Base-by-base conservation (phyloP, 768 basidiomycete species). In the Agaricus subrufescens region DNA sequence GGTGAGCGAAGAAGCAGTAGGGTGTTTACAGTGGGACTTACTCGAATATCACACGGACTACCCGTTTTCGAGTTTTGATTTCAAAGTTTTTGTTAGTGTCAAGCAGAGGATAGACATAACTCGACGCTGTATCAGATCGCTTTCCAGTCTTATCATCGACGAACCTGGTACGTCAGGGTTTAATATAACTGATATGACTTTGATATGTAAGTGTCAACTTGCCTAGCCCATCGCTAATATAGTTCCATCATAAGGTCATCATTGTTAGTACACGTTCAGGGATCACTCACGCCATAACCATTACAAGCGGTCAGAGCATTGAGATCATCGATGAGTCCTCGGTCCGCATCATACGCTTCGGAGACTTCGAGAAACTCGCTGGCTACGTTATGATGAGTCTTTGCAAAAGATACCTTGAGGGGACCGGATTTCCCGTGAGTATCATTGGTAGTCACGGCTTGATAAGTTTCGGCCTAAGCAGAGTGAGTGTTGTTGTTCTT, bases 191-290 rank as follows among this genome's bases (percentile, higher is more conserved):
- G 39, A 23, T 27, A 8, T 26, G 29, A 11, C 10, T 14, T 15
- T 19, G 27, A n/a, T 26, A 50, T 29, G 30, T 9, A 15, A 43
- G 50, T 47, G 30, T 52, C 12, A 26, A 29, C 73, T 59, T 56
- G 83, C 83, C 77, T 82, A 46, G 71, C 72, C 81, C 82, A 84
- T 66, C 75, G 69, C 83, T 85, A 54, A 8, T 47, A 27, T n/a
- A 39, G 3, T 6, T 31, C 11, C 34, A 34, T 8, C 7, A 11
- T 34, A 6, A 34, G 34, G 19, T 19, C 19, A 19, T 19, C 19
- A 19, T 34, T 10, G 12, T 30, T 23, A 31, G 15, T 1, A 31
- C 3, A n/a, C 12, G 39, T 12, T 9, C n/a, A n/a, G 14, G 6
- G 34, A 8, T 7, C 7, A 34, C 47, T 30, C n/a, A 48, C 47